These are phyloP conservation scores for Fusarium tricinctum DNA, from an alignment of 2,329 filamentous ascomycete genomes.

Conservation along the genomic window DNA sequence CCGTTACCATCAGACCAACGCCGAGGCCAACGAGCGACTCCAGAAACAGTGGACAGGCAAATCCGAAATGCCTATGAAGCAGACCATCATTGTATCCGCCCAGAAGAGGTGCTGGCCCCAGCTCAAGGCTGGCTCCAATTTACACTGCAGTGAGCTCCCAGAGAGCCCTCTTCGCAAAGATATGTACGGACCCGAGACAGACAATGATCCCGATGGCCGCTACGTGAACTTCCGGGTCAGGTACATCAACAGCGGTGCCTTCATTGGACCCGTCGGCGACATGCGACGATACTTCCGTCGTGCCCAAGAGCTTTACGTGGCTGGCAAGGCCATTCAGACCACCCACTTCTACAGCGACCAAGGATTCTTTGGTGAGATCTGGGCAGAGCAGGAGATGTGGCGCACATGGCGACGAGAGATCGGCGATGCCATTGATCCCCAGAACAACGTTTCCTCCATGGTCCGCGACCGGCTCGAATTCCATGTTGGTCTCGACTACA, in stretches of 20 bases:
- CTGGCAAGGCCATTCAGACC: conserved; percentile 21
- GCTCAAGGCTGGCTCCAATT: conserved; percentile 20
- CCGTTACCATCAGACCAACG: conserved; percentile 46
- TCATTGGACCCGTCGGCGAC: conserved; percentile 49
- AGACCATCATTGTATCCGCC: conserved; percentile 44
- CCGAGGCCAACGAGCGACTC: conserved; percentile 35
- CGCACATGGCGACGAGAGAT: conserved; percentile 36
- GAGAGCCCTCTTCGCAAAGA: conserved; percentile 38
- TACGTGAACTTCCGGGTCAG: conserved; percentile 41
- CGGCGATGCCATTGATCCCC: conserved; percentile 9
- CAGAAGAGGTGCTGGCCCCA: conserved; percentile 47
- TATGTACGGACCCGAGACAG: conserved; percentile 42
- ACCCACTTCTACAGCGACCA: conserved; percentile 48
- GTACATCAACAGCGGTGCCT: conserved; percentile 49
- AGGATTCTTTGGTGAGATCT: conserved; percentile 49
- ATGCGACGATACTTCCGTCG: conserved; percentile 46
- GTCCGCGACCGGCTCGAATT: conserved; percentile 42
- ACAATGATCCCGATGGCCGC: conserved; percentile 25
- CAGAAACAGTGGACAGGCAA: conserved; percentile 21
- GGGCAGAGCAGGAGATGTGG: conserved; percentile 49
- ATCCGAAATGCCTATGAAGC: conserved; percentile 38
- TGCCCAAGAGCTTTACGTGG: conserved; percentile 40
- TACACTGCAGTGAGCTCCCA: conserved; percentile 41
- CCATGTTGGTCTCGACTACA: conserved; percentile 45
- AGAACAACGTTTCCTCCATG: conserved; percentile 19